Evolutionary conservation across 805 yeast species (phyloP).

Genomic region (Spathaspora sp.): DNA sequence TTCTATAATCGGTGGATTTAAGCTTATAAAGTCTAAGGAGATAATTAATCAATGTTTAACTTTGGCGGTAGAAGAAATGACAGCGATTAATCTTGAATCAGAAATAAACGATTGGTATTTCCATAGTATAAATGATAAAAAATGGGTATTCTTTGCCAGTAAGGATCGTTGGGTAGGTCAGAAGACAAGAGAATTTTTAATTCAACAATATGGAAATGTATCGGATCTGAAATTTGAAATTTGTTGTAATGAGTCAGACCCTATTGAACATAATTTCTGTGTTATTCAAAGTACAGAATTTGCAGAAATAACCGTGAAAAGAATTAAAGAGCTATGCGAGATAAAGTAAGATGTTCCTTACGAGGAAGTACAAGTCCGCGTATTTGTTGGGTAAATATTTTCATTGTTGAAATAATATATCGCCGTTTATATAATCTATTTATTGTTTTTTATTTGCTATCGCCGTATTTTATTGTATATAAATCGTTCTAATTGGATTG

Average conservation of each 20-base stretch:
- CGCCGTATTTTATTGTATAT: not conserved
- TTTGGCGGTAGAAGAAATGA: constrained; percentile 61
- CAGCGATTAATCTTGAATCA: constrained; percentile 44
- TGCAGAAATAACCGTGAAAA: constrained; percentile 36
- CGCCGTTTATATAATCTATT: not conserved
- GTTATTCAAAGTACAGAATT: constrained; percentile 51
- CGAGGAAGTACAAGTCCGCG: not conserved
- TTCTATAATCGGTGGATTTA: constrained; percentile 39
- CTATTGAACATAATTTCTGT: constrained; percentile 59
- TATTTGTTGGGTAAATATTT: not conserved
- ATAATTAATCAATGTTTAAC: constrained; percentile 53
- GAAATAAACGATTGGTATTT: constrained; percentile 50
- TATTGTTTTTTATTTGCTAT: not conserved
- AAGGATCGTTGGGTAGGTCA: constrained; percentile 65
- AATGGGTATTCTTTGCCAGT: constrained; percentile 60
- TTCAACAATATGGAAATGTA: constrained; percentile 30
- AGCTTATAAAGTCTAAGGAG: constrained; percentile 37
- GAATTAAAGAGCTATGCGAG: constrained; percentile 5
- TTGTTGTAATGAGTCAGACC: constrained; percentile 28
- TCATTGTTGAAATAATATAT: not conserved
- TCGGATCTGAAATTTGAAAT: constrained; percentile 25
- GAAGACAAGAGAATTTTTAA: constrained; percentile 43
- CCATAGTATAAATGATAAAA: constrained; percentile 19
- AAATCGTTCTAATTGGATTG: not conserved
- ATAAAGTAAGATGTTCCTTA: not conserved